Base-by-base conservation (phyloP, 129 eudicot genomes). In the Helichrysum umbraculigerum region DNA sequence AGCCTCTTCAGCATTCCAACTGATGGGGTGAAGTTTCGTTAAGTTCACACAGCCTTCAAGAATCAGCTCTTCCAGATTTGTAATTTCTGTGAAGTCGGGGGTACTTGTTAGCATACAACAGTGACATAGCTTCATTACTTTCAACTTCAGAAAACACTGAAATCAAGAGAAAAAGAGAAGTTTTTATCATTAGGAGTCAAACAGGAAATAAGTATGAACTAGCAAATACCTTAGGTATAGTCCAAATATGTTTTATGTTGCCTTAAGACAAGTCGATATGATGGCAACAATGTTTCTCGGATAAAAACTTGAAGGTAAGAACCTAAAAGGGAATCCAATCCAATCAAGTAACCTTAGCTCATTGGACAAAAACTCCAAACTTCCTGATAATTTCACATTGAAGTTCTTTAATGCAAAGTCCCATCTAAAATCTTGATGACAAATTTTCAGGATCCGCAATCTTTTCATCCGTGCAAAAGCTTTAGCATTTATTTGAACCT, bases 191-290 rank as follows among this genome's bases (percentile, higher is more conserved):
- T 22, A 22, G 14, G 34, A 19, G 3, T 4, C 7, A 22, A 59
- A 20, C 16, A 0, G 15, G 33, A 59, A 21, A 59, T 10, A 4
- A 14, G n/a, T 15, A 6, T 8, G 35, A 44, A 19, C 50, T 30
- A 64, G 44, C 50, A 75, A 30, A 15, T 64, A 75, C 79, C 79
- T 75, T 47, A 30, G 79, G 79, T 64, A 50, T 64, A 64, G 72
- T 64, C 79, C 79, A 64, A 30, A 75, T 22, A 30, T 20, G 67
- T 64, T 47, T 56, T 15, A 75, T n/a, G 72, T 19, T 39, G 72
- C 79, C 64, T 22, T 75, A 75, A n/a, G 79, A 75, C 52, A 75
- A 7, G 64, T 75, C 72, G n/a, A n/a, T n/a, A n/a, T n/a, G 25
- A 75, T 64, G 52, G 64, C 64, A 19, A 75, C 72, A 75, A 75